phyloP scores from a whole-genome alignment of 106 monocot species.

The Phalaenopsis equestris region DNA sequence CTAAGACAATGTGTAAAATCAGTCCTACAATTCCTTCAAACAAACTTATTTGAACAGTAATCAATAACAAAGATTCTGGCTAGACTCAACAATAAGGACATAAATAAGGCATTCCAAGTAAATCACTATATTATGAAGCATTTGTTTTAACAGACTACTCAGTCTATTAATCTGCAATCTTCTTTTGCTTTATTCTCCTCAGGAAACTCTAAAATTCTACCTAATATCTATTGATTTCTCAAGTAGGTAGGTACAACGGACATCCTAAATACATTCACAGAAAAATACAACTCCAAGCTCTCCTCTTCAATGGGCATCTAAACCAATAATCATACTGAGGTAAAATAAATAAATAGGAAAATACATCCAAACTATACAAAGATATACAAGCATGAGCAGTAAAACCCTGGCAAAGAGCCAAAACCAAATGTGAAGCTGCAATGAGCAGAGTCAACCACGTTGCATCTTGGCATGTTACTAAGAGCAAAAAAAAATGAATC shows the following conservation, averaged over 20 bases:
- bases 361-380: not conserved
- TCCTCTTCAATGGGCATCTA: not conserved
- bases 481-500: constrained; percentile 2
- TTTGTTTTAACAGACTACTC: not conserved
- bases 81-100: not conserved
- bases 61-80: not conserved
- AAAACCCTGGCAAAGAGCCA: not conserved
- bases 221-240: not conserved
- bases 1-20: not conserved
- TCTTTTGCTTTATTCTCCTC: not conserved
- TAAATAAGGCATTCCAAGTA: not conserved
- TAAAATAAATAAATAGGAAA: not conserved
- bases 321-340: not conserved
- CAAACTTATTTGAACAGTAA: not conserved
- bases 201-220: constrained; percentile 2
- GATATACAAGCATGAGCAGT: not conserved
- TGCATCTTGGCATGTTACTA: not conserved
- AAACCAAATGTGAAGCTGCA: not conserved
- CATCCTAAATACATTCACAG: not conserved
- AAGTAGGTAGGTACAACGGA: not conserved
- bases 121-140: not conserved
- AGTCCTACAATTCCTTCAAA: not conserved
- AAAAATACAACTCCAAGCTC: not conserved
- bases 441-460: not conserved
- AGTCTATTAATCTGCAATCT: not conserved